These are phyloP conservation scores for Trametes villosa DNA, from an alignment of 768 basidiomycete species.

Conservation along the genomic window DNA sequence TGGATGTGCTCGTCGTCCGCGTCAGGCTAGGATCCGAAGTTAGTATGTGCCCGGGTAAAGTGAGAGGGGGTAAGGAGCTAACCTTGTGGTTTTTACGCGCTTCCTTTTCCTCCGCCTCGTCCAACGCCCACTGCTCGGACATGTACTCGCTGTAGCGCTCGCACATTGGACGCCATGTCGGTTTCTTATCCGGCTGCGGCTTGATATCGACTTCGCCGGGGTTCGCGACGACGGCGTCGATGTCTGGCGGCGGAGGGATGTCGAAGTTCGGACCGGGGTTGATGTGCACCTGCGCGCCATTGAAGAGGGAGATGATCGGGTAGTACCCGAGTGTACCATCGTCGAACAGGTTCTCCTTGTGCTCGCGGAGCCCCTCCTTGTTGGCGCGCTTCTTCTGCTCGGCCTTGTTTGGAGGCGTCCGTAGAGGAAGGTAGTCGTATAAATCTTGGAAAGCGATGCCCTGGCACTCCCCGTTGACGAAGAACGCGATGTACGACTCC, in stretches of 20 bases:
- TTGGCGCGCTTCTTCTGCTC: constrained; percentile 67
- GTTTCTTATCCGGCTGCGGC: constrained; percentile 33
- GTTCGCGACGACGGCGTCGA: constrained; percentile 62
- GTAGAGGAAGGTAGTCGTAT: constrained; percentile 88
- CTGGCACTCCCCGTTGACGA: constrained; percentile 87
- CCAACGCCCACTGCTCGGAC: constrained; percentile 78
- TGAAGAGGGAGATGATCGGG: constrained; percentile 92
- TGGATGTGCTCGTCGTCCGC: constrained; percentile 3
- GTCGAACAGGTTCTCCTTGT: constrained; percentile 85
- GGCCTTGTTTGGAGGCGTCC: constrained; percentile 63
- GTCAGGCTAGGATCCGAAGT: not conserved
- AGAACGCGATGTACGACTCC: constrained; percentile 83
- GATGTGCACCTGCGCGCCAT: constrained; percentile 79
- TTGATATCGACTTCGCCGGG: constrained; percentile 37
- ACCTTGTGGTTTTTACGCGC: constrained; percentile 41
- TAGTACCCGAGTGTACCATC: constrained; percentile 97
- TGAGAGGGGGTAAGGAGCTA: constrained; percentile 1
- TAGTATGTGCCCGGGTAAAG: not conserved
- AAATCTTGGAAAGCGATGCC: constrained; percentile 85
- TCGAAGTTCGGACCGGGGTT: constrained; percentile 92
- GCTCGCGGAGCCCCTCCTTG: constrained; percentile 68
- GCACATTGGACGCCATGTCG: constrained; percentile 76
- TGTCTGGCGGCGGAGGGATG: constrained; percentile 77
- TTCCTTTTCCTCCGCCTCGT: constrained; percentile 76
- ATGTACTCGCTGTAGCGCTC: constrained; percentile 89